These are phyloP conservation scores for Acanthamoeba castellanii DNA, from an alignment of 208 protist species.

Conservation along the genomic window DNA sequence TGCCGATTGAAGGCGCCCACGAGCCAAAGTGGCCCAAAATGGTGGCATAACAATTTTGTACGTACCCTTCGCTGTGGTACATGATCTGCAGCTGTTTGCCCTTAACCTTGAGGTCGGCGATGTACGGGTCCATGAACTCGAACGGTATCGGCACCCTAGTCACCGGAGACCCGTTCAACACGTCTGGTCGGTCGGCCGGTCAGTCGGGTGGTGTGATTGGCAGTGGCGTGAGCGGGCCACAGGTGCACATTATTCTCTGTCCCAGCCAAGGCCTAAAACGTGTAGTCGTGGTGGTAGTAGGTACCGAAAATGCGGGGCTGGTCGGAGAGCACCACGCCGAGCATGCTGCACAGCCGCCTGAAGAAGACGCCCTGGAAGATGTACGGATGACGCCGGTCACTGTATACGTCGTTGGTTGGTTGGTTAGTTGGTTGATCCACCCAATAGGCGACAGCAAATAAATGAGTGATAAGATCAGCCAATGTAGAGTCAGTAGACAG, in stretches of 20 bases:
- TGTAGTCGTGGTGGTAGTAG: too few species aligned
- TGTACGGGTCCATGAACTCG: conserved; percentile 59
- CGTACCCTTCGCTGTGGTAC: conserved; percentile 50
- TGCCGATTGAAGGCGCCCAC: too few species aligned
- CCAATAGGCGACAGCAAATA: neutral
- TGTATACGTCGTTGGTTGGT: too few species aligned
- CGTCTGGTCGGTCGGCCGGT: neutral
- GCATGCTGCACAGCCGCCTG: conserved; percentile 36
- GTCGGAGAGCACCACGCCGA: conserved; percentile 36
- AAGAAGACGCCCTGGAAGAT: conserved; percentile 65
- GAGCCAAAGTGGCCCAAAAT: neutral
- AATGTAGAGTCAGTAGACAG: neutral
- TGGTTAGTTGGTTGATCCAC: too few species aligned
- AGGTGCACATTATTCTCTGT: neutral
- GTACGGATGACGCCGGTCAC: conserved; percentile 20
- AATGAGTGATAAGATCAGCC: neutral
- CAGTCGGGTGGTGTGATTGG: too few species aligned
- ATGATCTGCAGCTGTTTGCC: conserved; percentile 56
- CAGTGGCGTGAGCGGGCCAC: too few species aligned
- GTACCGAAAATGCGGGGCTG: conserved; percentile 46
- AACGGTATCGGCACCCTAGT: neutral
- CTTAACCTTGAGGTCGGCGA: conserved; percentile 4
- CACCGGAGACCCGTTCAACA: conserved; percentile 27
- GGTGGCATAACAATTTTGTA: neutral
- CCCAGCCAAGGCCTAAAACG: neutral